Evolutionary conservation across 2,329 filamentous ascomycete species (phyloP), one percentile per base, ranked within the genome.

Genomic region (Aspergillus sp.): DNA sequence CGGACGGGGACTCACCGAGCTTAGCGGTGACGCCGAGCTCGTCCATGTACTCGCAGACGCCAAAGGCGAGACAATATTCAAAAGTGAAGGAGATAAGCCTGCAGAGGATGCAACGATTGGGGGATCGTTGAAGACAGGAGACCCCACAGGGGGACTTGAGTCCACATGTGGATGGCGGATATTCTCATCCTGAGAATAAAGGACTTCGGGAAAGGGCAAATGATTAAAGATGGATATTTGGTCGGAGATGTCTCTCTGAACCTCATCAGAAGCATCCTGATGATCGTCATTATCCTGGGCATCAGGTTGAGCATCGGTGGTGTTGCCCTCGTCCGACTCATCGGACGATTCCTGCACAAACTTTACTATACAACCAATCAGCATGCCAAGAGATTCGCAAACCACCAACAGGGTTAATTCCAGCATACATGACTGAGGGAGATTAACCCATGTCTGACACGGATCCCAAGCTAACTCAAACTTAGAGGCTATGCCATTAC

Each of bases 401-500:
- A 17, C 25, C 30, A 27, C 25, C 3, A 54, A 8, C 1, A 17
- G 7, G 1, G 5, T 1, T 8, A 8, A 19, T 13, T 48, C 23
- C n/a, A 11, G 7, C 66, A 38, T 68, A 75, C 73, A 64, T 5
- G 68, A 68, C 5, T 58, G 62, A 32, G 69, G 67, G 8, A 71
- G 62, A n/a, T 69, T 64, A n/a, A 75, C 71, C 73, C 73, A 75
- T 2, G 67, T 64, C 58, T 74, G 73, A 6, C 63, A 59, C 3
- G 67, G 53, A 63, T 71, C 70, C 73, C 73, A 75, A 7, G 59
- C 67, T 15, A 75, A 48, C 21, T 73, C 70, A 10, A 70, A 74
- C 21, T 66, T 68, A 2, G 69, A 64, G 7, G 69, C 59, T 6
- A 60, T 59, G 13, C 68, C 69, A 25, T 70, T 65, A 44, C 62